Evolutionary conservation across 495 filamentous ascomycete genomes (phyloP), one percentile per base, ranked within the genome.

Genomic region (Tuber brumale): DNA sequence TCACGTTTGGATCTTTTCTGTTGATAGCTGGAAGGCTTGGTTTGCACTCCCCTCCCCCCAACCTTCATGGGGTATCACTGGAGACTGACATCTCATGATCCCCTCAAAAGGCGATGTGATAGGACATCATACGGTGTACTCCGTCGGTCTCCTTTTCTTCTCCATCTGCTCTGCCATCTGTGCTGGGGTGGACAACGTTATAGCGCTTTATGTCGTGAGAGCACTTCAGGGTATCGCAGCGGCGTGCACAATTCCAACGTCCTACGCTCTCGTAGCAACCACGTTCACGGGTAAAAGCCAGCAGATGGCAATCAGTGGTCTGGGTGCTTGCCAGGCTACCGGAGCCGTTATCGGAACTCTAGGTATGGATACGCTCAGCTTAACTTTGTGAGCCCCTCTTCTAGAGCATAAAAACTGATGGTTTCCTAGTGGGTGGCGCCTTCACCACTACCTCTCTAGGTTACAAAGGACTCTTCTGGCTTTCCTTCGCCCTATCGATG

Each of bases 241-340:
- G 61, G 76, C 76, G 7, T 77, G 76, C 69, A 77, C 76, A 37
- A 77, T 77, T 31, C 72, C 76, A n/a, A 77, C 76, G 41, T 74
- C 72, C n/a, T 77, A 74, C 10, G 76, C 76, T 46, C 76, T 77
- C 19, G 76, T 77, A 4, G 76, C 76, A 44, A 77, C 76, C 39
- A 77, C 61, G 1, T 77, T 74, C 35, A 72, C 73, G 21, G 76
- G 76, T 23, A 77, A 75, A 27, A 71, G 72, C 45, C 76, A 74
- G 46, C 73, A 77, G 19, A 77, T 77, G 72, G 76, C 72, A 7
- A 46, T 77, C 5, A 77, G 76, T 45, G 72, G 45, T 19, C 45
- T 77, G 39, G 76, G 76, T 6, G 69, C 76, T 57, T 77, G 69
- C 46, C 72, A 74, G 37, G 71, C 75, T 42, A 35, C 70, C 23